A percentile compares a stretch with the other conserved stretches of the same genome.
Conservation (phyloP, 352 stramenopile genomes). For the Globisporangium alternatum region DNA sequence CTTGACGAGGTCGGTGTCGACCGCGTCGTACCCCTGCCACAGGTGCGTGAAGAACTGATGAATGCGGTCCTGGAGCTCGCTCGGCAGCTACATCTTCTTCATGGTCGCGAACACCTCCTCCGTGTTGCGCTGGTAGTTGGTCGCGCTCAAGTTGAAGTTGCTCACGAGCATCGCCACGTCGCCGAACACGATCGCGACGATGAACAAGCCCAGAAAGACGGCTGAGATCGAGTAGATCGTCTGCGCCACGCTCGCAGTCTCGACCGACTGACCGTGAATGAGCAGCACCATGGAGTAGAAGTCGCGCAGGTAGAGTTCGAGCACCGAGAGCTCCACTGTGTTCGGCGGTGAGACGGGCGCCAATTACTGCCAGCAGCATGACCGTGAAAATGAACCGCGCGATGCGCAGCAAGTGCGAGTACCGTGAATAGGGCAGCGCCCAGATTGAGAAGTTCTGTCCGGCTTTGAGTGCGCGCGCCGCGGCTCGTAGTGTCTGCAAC, state of each 20-base stretch:
- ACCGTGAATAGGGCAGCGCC: slow-evolving; percentile 14
- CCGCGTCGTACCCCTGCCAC: slow-evolving; percentile 38
- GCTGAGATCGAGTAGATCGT: background rate
- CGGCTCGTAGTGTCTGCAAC: background rate
- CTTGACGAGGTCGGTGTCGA: slow-evolving; percentile 33
- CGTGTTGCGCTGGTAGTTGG: slow-evolving; percentile 22
- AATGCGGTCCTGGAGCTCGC: slow-evolving; percentile 29
- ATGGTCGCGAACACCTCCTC: slow-evolving; percentile 23
- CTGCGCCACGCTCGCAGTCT: background rate
- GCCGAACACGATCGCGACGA: slow-evolving; percentile 19
- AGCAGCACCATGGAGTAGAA: background rate
- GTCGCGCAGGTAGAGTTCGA: background rate
- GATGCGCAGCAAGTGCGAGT: slow-evolving; percentile 18
- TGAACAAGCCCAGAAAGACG: slow-evolving; percentile 4
- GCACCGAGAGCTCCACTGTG: background rate
- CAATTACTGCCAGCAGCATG: slow-evolving; percentile 11
- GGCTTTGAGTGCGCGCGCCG: background rate
- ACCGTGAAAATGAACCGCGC: slow-evolving; percentile 3
- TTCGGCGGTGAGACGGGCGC: background rate
- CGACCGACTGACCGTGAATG: background rate
- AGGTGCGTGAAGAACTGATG: slow-evolving; percentile 41
- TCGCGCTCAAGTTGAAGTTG: slow-evolving; percentile 16
- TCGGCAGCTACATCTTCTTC: slow-evolving; percentile 22
- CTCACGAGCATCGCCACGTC: slow-evolving; percentile 21
- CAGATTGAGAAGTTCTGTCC: slow-evolving; percentile 9